Percentiles rank a stretch among this genome's conserved stretches.
Conservation (phyloP, 1,284 basidiomycete species). For the Leccinum cinnamomeum region DNA sequence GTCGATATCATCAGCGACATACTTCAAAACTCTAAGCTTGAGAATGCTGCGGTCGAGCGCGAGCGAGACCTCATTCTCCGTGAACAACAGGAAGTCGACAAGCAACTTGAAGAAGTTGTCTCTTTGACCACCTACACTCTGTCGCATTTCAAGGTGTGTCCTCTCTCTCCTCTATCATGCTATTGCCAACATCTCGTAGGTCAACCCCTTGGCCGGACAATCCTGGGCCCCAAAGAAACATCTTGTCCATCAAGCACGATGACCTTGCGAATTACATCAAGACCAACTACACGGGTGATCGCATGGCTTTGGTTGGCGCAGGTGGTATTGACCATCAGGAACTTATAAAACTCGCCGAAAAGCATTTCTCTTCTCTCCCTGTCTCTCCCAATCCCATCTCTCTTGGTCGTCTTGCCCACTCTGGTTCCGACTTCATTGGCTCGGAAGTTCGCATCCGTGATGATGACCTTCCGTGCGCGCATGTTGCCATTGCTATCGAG, state of each 20-base stretch:
- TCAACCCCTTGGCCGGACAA: conserved; percentile 75
- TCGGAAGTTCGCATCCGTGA: conserved; percentile 96
- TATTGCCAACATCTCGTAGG: conserved; percentile 44
- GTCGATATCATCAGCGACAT: conserved; percentile 99
- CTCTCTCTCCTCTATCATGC: conserved; percentile 6
- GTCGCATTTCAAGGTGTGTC: conserved; percentile 90
- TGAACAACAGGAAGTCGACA: conserved; percentile 99
- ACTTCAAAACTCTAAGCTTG: conserved; percentile 96
- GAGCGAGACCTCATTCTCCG: conserved; percentile 97
- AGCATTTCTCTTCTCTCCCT: conserved; percentile 91
- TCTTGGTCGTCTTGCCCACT: conserved; percentile 76
- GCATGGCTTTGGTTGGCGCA: too few relatives aligned
- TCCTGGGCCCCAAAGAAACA: too few relatives aligned
- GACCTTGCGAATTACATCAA: too few relatives aligned
- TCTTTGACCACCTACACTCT: conserved; percentile 94
- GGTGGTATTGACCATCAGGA: conserved; percentile 82
- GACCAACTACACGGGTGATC: too few relatives aligned
- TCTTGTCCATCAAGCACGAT: too few relatives aligned
- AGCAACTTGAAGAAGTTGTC: conserved; percentile 97
- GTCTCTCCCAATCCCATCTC: conserved; percentile 87
- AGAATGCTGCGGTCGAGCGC: conserved; percentile 85
- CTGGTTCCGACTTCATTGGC: conserved; percentile 85
- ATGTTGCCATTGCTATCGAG: conserved; percentile 97
- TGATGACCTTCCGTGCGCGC: conserved; percentile 85
- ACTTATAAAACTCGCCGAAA: conserved; percentile 92